Conservation (phyloP, 306 rosid genomes). For the Quercus glauca region DNA sequence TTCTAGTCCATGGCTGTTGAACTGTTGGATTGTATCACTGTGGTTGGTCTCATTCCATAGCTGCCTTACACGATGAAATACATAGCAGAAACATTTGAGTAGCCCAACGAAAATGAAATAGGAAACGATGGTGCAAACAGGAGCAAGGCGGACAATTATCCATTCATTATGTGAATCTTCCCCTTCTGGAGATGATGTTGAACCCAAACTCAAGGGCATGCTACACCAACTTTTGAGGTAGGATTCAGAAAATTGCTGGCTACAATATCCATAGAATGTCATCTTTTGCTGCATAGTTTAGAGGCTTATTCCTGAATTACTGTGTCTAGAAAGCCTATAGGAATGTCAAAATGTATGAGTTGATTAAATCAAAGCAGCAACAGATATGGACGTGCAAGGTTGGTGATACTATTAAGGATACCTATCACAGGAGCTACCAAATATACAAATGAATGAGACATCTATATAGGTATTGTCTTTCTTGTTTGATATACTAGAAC, state of each 20-base stretch:
- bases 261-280: too few relatives aligned
- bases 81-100: not conserved
- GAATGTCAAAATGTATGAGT: not conserved
- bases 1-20: constrained; percentile 40
- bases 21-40: constrained; percentile 25
- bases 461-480: not conserved
- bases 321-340: too few relatives aligned
- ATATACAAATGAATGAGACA: not conserved
- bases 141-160: not conserved
- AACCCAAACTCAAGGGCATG: too few relatives aligned
- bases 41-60: constrained; percentile 16
- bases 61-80: not conserved
- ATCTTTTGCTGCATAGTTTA: too few relatives aligned
- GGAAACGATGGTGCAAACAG: constrained; percentile 16
- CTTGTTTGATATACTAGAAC: not conserved
- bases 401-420: constrained; percentile 17
- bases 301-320: too few relatives aligned
- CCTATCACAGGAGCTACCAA: not conserved
- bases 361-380: constrained; percentile 27
- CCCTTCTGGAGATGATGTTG: too few relatives aligned
- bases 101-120: constrained; percentile 11
- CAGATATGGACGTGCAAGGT: not conserved
- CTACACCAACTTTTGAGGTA: too few relatives aligned
- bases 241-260: too few relatives aligned
- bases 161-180: not conserved